A percentile compares a stretch with the other conserved stretches of the same genome.
phyloP scores from a whole-genome alignment of 2,329 filamentous ascomycete species.

The Botrytis pseudocinerea region DNA sequence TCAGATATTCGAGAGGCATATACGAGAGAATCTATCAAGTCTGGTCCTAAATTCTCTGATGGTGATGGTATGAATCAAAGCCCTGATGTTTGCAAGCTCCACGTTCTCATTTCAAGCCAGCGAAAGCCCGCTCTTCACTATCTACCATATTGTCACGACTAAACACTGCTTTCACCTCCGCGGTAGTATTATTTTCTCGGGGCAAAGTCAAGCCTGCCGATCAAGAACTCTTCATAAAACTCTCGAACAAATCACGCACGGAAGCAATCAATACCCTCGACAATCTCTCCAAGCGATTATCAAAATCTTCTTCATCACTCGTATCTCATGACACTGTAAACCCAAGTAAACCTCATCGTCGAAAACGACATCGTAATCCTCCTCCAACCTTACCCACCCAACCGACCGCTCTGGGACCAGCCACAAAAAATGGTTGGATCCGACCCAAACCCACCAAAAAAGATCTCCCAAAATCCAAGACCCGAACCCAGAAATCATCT shows the following conservation, averaged over 20 bases:
- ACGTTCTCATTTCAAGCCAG: constrained; percentile 24
- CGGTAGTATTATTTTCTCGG: constrained; percentile 44
- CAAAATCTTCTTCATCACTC: constrained; percentile 33
- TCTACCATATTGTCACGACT: constrained; percentile 47
- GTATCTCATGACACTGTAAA: not conserved
- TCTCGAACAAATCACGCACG: constrained; percentile 51
- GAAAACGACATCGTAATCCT: not conserved
- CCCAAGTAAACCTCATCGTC: not conserved
- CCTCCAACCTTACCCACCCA: not conserved
- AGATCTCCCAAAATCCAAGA: constrained; percentile 16
- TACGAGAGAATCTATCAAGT: constrained; percentile 44
- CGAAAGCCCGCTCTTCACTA: constrained; percentile 37
- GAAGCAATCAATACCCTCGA: constrained; percentile 53
- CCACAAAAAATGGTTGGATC: constrained; percentile 35
- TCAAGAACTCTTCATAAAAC: constrained; percentile 49
- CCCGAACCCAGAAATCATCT: not conserved
- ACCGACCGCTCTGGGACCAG: constrained; percentile 32
- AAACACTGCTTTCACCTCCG: constrained; percentile 45
- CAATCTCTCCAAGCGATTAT: constrained; percentile 45
- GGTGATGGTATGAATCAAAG: constrained; percentile 49
- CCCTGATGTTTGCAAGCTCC: constrained; percentile 10
- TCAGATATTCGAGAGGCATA: constrained; percentile 47
- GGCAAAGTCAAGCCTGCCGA: constrained; percentile 44
- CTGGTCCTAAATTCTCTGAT: constrained; percentile 47
- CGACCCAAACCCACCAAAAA: constrained; percentile 13